Percentiles rank a stretch among this genome's conserved stretches.
phyloP scores from a whole-genome alignment of 805 yeast genomes.

The Saccharomycopsis schoenii region DNA sequence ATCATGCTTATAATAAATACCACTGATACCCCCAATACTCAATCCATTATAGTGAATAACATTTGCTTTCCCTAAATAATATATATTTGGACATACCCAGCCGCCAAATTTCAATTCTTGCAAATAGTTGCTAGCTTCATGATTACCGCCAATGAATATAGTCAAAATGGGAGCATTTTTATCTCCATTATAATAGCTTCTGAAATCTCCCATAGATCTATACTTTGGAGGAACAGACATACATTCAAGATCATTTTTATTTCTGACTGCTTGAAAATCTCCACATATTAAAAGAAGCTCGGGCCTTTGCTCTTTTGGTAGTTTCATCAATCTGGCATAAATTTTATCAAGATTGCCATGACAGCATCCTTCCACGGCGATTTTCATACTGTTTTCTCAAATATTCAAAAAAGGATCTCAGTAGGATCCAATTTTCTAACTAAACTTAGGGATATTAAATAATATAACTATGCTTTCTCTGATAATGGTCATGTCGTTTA shows the following conservation, averaged over 20 bases:
- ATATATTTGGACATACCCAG: slow-evolving; percentile 84
- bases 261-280: slow-evolving; percentile 79
- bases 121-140: slow-evolving; percentile 77
- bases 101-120: slow-evolving; percentile 76
- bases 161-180: slow-evolving; percentile 66
- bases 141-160: slow-evolving; percentile 88
- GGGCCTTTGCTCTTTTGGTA: slow-evolving; percentile 25
- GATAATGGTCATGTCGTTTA: not conserved
- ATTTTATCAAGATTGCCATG: slow-evolving; percentile 69
- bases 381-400: slow-evolving; percentile 15
- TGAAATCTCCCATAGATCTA: slow-evolving; percentile 68
- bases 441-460: too few relatives aligned
- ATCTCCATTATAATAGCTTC: slow-evolving; percentile 52
- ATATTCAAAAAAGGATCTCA: too few relatives aligned
- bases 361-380: slow-evolving; percentile 85
- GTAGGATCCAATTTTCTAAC: too few relatives aligned
- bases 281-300: slow-evolving; percentile 76
- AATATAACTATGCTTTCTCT: too few relatives aligned
- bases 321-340: slow-evolving; percentile 30
- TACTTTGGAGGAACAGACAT: slow-evolving; percentile 78
- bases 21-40: slow-evolving; percentile 73
- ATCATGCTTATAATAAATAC: slow-evolving; percentile 57
- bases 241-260: slow-evolving; percentile 50
- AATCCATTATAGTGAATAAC: slow-evolving; percentile 68
- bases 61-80: slow-evolving; percentile 72